These are phyloP conservation scores for Kuraishia borneana DNA, from an alignment of 805 yeast species.

Conservation along the genomic window DNA sequence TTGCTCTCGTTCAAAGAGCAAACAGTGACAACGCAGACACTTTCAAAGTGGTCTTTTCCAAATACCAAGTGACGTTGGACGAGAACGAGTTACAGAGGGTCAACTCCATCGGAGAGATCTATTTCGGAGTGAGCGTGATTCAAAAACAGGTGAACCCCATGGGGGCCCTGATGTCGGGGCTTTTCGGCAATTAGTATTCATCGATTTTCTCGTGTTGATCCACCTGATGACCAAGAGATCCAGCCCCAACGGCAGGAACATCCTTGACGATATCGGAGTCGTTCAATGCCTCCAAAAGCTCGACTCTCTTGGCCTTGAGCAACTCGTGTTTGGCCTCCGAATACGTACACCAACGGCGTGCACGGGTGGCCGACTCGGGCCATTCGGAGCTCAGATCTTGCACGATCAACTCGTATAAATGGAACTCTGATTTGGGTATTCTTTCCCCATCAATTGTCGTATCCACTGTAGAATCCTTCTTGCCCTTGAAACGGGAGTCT, in stretches of 20 bases:
- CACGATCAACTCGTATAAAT: slow-evolving; percentile 71
- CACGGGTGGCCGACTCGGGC: slow-evolving; percentile 64
- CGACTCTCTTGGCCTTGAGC: slow-evolving; percentile 47
- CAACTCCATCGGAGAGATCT: slow-evolving; percentile 17
- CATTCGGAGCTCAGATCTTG: slow-evolving; percentile 44
- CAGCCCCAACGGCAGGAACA: slow-evolving; percentile 10
- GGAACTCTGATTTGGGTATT: slow-evolving; percentile 73
- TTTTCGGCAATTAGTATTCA: slow-evolving; percentile 34
- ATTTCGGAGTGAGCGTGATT: slow-evolving; percentile 21
- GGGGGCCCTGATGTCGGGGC: slow-evolving; percentile 69
- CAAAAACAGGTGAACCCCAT: slow-evolving; percentile 44
- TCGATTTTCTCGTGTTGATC: slow-evolving; percentile 14
- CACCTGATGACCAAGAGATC: slow-evolving; percentile 14
- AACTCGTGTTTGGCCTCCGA: slow-evolving; percentile 57
- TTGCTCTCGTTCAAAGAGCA: slow-evolving; percentile 41
- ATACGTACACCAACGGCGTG: slow-evolving; percentile 67
- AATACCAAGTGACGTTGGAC: slow-evolving; percentile 16
- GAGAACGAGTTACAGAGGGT: slow-evolving; percentile 11
- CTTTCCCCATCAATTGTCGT: slow-evolving; percentile 12
- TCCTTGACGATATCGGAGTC: slow-evolving; percentile 38
- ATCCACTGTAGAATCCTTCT: slow-evolving; percentile 7
- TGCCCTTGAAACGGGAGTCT: slow-evolving; percentile 29
- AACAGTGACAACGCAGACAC: slow-evolving; percentile 24
- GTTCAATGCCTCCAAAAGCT: slow-evolving; percentile 52
- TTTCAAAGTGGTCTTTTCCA: slow-evolving; percentile 32